Evolutionary conservation across 1,139 yeast species (phyloP).

Genomic region (Suhomyces guaymorum): DNA sequence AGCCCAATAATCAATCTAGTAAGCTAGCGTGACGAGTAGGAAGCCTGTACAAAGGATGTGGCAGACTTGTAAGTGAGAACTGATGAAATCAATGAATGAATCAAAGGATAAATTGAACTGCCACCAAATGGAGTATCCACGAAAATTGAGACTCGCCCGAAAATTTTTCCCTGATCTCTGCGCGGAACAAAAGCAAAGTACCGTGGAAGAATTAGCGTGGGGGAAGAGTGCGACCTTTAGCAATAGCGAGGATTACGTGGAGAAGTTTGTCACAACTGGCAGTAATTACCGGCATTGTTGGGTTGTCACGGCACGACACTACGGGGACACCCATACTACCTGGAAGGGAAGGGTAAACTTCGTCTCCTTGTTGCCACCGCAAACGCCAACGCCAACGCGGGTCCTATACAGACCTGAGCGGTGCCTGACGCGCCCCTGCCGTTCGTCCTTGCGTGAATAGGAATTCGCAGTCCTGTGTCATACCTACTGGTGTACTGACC

Average conservation of each 20-base stretch:
- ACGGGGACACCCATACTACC: no score
- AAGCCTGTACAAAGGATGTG: background rate
- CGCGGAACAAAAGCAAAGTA: constrained; percentile 4
- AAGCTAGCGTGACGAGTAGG: background rate
- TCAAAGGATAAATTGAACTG: background rate
- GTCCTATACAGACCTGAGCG: no score
- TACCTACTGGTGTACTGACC: no score
- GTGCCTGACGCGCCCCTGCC: no score
- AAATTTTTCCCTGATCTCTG: constrained; percentile 13
- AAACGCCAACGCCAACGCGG: no score
- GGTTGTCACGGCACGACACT: background rate
- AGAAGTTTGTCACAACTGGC: background rate
- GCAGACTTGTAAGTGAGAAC: background rate
- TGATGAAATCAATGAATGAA: background rate
- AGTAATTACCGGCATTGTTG: constrained; percentile 1
- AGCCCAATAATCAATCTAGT: constrained; percentile 1
- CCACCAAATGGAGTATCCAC: background rate
- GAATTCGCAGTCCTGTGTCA: no score
- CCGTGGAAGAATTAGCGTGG: background rate
- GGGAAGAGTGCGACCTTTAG: no score
- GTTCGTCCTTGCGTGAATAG: no score
- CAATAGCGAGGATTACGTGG: constrained; percentile 1
- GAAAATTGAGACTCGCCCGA: constrained; percentile 4
- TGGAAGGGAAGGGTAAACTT: no score
- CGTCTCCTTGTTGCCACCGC: no score